phyloP scores from a whole-genome alignment of 768 basidiomycete species.

The Rhizopogon roseolus region DNA sequence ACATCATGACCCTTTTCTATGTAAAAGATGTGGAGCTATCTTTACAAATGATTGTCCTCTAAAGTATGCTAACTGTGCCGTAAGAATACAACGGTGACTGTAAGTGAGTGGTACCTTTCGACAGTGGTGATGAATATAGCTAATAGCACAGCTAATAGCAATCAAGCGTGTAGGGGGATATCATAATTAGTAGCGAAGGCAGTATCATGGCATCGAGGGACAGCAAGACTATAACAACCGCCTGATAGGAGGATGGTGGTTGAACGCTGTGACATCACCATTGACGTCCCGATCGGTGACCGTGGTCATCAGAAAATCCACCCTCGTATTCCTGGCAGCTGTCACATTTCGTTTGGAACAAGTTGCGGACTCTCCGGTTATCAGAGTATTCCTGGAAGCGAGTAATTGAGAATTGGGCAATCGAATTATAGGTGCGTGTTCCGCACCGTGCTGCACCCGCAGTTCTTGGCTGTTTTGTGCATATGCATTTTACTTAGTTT shows the following conservation, averaged over 20 bases:
- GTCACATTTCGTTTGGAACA: slow-evolving; percentile 65
- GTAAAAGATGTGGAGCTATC: slow-evolving; percentile 5
- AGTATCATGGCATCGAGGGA: background rate
- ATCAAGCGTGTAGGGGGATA: background rate
- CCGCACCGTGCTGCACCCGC: slow-evolving; percentile 45
- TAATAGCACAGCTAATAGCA: slow-evolving; percentile 4
- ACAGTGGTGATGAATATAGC: background rate
- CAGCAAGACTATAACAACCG: background rate
- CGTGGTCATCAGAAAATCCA: slow-evolving; percentile 25
- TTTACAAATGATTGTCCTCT: slow-evolving; percentile 5
- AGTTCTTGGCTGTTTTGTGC: slow-evolving; percentile 55
- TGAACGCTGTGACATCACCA: slow-evolving; percentile 12
- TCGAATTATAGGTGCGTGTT: background rate
- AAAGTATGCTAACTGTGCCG: background rate
- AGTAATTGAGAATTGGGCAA: background rate
- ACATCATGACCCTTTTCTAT: slow-evolving; percentile 3
- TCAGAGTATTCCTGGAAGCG: slow-evolving; percentile 35
- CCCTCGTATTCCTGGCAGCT: slow-evolving; percentile 37
- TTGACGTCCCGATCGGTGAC: slow-evolving; percentile 19
- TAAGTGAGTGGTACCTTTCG: background rate
- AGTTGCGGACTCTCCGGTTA: slow-evolving; percentile 52
- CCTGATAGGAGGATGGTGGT: background rate
- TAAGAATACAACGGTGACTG: background rate
- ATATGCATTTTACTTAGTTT: slow-evolving; percentile 51
- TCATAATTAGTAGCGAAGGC: slow-evolving; percentile 4